Evolutionary conservation across 345 rosid genomes (phyloP).

Genomic region (Erysimum cheiranthoides): DNA sequence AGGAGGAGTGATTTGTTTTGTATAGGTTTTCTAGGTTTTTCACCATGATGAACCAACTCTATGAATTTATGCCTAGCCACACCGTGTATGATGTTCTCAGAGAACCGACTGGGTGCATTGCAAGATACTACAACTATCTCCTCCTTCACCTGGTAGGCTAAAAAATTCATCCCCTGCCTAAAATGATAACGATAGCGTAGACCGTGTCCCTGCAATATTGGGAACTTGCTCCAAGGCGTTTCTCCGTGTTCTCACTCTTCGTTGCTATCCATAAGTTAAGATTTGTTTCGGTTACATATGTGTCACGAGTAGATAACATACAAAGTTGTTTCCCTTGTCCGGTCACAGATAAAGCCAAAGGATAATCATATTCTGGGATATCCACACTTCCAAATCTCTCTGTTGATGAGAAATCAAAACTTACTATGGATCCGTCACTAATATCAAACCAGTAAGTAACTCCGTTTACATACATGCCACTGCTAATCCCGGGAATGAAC

Average conservation of each 20-base stretch:
- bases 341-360: neutral
- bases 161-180: neutral
- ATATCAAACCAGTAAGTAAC: too few relatives aligned
- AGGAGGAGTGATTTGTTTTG: neutral
- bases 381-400: neutral
- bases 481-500: too few relatives aligned
- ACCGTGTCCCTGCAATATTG: neutral
- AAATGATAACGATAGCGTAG: neutral
- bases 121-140: neutral
- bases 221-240: conserved; percentile 18
- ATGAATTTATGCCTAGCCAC: neutral
- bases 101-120: neutral
- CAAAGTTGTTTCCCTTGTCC: conserved; percentile 14
- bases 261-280: neutral
- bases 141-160: neutral
- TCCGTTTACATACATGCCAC: too few relatives aligned
- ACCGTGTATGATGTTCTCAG: neutral
- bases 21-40: neutral
- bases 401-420: conserved; percentile 22
- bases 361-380: neutral
- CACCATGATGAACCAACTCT: neutral
- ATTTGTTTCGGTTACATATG: neutral
- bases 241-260: neutral
- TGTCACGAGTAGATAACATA: neutral
- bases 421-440: neutral